Conservation (phyloP, 306 rosid species). For the Ormosia semicastrata region DNA sequence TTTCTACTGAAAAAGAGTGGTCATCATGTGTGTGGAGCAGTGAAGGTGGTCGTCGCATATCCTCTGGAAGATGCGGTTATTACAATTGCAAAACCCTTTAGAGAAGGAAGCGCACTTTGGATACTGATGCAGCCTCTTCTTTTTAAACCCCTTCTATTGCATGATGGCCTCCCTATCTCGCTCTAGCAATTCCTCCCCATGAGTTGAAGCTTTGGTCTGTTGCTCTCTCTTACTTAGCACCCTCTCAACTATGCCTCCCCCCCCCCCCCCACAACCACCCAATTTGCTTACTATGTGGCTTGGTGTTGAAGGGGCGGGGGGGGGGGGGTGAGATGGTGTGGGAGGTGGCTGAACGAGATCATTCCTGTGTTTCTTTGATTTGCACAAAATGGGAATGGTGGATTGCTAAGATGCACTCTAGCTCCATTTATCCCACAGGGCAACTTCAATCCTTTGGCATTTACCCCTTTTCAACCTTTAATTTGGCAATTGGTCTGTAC, state of each 20-base stretch:
- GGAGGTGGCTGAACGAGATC: constrained; percentile 21
- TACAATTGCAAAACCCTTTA: neutral
- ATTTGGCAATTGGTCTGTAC: neutral
- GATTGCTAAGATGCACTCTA: neutral
- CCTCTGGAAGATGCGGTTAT: constrained; percentile 45
- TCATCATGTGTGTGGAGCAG: constrained; percentile 19
- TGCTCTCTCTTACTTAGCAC: neutral
- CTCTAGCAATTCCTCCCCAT: neutral
- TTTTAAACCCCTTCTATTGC: constrained; percentile 7
- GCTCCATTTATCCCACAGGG: constrained; percentile 35
- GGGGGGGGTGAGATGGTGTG: neutral
- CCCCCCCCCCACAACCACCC: neutral
- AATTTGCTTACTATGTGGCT: neutral
- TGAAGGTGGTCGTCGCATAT: constrained; percentile 48
- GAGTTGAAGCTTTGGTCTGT: neutral
- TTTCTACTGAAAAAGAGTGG: neutral
- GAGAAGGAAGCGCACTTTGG: constrained; percentile 14
- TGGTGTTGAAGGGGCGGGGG: neutral
- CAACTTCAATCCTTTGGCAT: constrained; percentile 52
- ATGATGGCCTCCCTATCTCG: neutral
- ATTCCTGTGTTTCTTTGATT: constrained; percentile 3
- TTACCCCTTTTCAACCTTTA: neutral
- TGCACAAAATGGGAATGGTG: constrained; percentile 5
- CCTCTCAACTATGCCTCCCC: neutral
- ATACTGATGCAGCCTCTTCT: neutral